Base-by-base conservation (phyloP, 1,139 yeast genomes). In the Debaryomyces udenii region DNA sequence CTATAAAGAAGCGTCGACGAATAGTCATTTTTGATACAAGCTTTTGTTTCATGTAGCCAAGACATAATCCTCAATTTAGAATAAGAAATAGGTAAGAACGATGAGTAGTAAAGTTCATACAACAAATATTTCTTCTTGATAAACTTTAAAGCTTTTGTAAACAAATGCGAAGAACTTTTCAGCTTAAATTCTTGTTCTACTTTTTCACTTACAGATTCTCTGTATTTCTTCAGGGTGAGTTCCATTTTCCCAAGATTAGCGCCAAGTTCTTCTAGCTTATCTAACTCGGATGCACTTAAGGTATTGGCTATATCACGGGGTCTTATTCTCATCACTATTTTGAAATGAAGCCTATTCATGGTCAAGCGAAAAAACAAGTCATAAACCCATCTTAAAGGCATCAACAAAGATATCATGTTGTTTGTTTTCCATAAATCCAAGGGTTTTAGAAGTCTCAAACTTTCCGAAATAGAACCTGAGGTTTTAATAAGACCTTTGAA, bases 281-380 rank as follows among this genome's bases (percentile, higher is more conserved):
- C 62, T 22, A 63, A 50, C 27, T 65, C 65, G 1, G 36, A 33
- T 1, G 55, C 56, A 4, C 54, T 34, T 31, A 71, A 51, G 35
- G 60, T 56, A 49, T 71, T 68, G 20, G 72, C 69, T 31, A 73
- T 62, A 27, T 61, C 66, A 34, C 74, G 48, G 4, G 76, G 75
- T 35, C 66, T 55, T 1, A 59, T 51, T 3, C 54, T 49, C 52
- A 65, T 51, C 6, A 66, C 54, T 5, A 68, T 43, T 37, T 63
- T 57, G 45, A 76, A 79, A 50, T 78, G 76, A 2, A 66, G 38
- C 37, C 74, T 61, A 51, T 79, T 78, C 35, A 78, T 50, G 0
- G 79, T 70, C 14, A 74, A 39, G 17, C 70, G 58, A 49, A 63
- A 73, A 14, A 72, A 35, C 1, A 69, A 27, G 38, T 64, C 70